Evolutionary conservation across 2,329 filamentous ascomycete species (phyloP).

Genomic region (Pestalotiopsis sp.): DNA sequence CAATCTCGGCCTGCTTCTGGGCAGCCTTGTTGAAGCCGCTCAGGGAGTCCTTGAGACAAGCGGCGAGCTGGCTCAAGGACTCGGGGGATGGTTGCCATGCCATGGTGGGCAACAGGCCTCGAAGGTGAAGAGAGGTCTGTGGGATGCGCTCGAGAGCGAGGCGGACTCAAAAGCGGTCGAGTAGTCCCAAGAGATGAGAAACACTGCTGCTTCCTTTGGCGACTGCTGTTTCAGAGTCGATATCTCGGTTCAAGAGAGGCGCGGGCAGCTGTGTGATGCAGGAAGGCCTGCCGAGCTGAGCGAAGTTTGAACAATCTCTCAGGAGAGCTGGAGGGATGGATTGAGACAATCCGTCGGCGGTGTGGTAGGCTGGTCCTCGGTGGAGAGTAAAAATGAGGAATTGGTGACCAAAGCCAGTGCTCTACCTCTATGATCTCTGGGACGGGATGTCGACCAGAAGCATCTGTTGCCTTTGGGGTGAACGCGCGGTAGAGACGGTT

Average conservation of each 20-base stretch:
- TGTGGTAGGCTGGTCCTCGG: not conserved
- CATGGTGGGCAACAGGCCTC: slow-evolving; percentile 54
- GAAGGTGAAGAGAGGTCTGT: not conserved
- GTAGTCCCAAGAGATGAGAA: not conserved
- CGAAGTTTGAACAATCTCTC: not conserved
- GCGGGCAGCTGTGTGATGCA: slow-evolving; percentile 13
- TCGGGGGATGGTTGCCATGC: slow-evolving; percentile 90
- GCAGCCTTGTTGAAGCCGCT: slow-evolving; percentile 78
- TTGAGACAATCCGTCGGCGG: not conserved
- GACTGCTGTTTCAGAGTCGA: not conserved
- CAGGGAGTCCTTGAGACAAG: slow-evolving; percentile 88
- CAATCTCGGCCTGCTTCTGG: slow-evolving; percentile 87
- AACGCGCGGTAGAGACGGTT: not conserved
- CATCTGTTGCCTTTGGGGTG: not conserved
- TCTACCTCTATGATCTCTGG: not conserved
- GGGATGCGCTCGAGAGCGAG: not conserved
- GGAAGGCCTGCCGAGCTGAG: not conserved
- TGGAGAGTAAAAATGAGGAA: not conserved
- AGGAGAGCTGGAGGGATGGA: not conserved
- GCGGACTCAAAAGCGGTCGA: not conserved
- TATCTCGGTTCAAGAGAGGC: not conserved
- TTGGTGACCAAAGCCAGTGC: not conserved
- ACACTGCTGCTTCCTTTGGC: not conserved
- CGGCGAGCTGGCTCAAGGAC: slow-evolving; percentile 85
- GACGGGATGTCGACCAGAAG: not conserved